Base-by-base conservation (phyloP, 345 rosid genomes). In the Viola odorata region DNA sequence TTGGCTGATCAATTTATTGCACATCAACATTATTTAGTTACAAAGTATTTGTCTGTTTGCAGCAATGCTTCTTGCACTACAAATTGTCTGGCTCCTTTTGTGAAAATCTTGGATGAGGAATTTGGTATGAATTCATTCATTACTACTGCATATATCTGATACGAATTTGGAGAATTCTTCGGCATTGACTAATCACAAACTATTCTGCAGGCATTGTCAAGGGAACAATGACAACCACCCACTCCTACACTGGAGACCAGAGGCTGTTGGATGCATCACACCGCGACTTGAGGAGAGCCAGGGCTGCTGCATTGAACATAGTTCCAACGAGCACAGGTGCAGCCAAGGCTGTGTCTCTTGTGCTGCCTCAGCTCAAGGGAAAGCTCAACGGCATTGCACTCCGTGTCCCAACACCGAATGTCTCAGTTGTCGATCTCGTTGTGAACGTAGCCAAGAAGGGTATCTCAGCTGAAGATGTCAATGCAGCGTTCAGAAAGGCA, bases 61-160 rank as follows among this genome's bases (percentile, higher is more conserved):
- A 94, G 99, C 72, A 94, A 94, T 80, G 96, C 99, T 58, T 94
- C 99, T 64, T 94, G 99, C 83, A 94, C 99, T 75, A 90, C 97
- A 23, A 94, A 94, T 63, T 90, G 99, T 76, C 73, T 94, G 71
- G 97, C 97, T 69, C 96, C 99, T 36, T 94, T 94, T 54, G 97
- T 81, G 12, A 90, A 90, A 77, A 72, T 94, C 67, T 39, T 94
- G 63, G 99, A 94, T 62, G 99, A 89, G 70, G 96, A 88, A 78
- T 82, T 94, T 37, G 95, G 99, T 90, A 84, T 15, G 72, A 53
- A 55, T 37, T 32, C 7, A 6, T 36, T 48, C 32, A 12, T 12
- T 5, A 15, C 1, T 55, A 40, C 41, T 12, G 14, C 0, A 1
- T 5, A 50, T 37, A 37, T 32, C 8, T 7, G 41, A 15, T 40